A percentile compares a stretch with the other conserved stretches of the same genome.
phyloP scores from a whole-genome alignment of 352 stramenopile genomes.

The Globisporangium splendens region DNA sequence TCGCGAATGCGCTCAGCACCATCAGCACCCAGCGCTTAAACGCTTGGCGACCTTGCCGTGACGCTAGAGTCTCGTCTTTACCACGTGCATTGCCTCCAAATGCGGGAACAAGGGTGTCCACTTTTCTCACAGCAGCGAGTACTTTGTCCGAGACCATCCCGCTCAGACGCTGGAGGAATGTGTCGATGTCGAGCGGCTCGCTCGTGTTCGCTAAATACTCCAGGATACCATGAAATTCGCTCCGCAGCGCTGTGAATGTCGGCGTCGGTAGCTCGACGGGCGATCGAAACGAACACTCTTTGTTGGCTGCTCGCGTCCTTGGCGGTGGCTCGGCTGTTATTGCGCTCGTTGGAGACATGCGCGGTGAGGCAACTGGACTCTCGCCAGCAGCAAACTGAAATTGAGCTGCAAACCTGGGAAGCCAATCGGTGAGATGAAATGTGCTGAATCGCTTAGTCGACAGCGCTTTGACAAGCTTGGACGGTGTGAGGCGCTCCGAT shows the following conservation, averaged over 20 bases:
- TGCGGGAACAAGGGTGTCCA: not conserved
- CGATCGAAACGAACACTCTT: not conserved
- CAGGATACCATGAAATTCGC: constrained; percentile 9
- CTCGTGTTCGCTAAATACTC: constrained; percentile 9
- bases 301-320: not conserved
- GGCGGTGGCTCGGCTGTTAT: not conserved
- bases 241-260: constrained; percentile 1
- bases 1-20: constrained; percentile 30
- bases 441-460: constrained; percentile 8
- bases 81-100: not conserved
- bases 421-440: constrained; percentile 32
- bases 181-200: constrained; percentile 6
- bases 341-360: constrained; percentile 3
- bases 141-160: not conserved
- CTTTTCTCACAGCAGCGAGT: not conserved
- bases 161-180: constrained; percentile 11
- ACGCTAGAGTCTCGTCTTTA: not conserved
- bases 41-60: constrained; percentile 1
- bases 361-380: not conserved
- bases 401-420: constrained; percentile 24
- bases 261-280: not conserved
- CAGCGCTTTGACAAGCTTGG: constrained; percentile 26
- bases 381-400: constrained; percentile 16
- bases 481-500: constrained; percentile 9
- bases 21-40: constrained; percentile 24